phyloP scores from a whole-genome alignment of 2,329 filamentous ascomycete species.

The Microcera coccophila region DNA sequence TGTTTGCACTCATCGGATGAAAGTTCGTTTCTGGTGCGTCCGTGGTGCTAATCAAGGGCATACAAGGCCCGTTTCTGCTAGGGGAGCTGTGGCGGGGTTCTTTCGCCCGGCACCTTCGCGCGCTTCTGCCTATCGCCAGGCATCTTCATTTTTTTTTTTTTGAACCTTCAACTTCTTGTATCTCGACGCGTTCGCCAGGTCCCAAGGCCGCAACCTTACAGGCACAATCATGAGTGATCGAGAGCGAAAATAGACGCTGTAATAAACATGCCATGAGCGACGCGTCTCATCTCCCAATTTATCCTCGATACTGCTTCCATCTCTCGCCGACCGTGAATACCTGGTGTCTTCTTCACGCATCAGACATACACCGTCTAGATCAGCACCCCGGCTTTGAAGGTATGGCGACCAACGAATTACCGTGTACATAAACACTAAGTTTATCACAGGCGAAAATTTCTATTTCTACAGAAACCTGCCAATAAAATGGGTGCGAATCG shows the following conservation, averaged over 20 bases:
- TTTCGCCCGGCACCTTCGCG: not conserved
- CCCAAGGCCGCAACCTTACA: no score
- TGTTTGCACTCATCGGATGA: no score
- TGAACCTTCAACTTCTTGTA: constrained; percentile 5
- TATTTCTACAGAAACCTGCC: constrained; percentile 72
- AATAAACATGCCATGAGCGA: constrained; percentile 50
- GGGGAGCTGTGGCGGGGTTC: not conserved
- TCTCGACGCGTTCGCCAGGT: constrained; percentile 7
- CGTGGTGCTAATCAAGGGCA: no score
- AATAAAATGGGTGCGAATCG: constrained; percentile 69
- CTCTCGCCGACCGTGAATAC: constrained; percentile 57
- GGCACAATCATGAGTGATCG: constrained; percentile 8
- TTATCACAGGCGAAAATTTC: constrained; percentile 45
- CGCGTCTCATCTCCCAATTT: constrained; percentile 38
- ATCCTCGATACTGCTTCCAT: constrained; percentile 61
- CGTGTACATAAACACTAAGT: constrained; percentile 8
- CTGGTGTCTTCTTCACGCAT: constrained; percentile 55
- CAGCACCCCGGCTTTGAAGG: constrained; percentile 52
- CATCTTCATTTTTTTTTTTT: no score
- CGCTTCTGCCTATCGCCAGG: constrained; percentile 3
- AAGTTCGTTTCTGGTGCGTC: no score
- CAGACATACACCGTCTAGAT: constrained; percentile 48
- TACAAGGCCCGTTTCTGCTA: no score
- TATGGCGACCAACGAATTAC: constrained; percentile 27
- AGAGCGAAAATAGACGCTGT: constrained; percentile 4